phyloP scores from a whole-genome alignment of 2,329 filamentous ascomycete genomes.

The Cordyceps tenuipes region DNA sequence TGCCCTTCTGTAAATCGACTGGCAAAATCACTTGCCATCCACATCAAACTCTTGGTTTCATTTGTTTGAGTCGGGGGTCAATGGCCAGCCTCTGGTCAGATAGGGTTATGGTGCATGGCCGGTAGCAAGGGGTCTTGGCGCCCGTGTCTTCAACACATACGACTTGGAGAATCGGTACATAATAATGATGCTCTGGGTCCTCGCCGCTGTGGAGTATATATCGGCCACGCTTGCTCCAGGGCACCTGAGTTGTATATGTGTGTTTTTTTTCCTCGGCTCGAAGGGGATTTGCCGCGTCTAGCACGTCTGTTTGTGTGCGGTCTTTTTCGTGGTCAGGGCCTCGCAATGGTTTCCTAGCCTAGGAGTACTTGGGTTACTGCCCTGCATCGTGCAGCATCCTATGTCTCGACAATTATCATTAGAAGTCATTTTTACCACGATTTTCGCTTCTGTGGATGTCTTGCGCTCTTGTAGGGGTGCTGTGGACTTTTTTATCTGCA shows the following conservation, averaged over 20 bases:
- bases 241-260: slow-evolving; percentile 13
- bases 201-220: neutral
- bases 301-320: slow-evolving; percentile 7
- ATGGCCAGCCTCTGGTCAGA: slow-evolving; percentile 32
- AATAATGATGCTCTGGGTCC: slow-evolving; percentile 18
- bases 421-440: slow-evolving; percentile 10
- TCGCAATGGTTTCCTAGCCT: slow-evolving; percentile 10
- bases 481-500: neutral
- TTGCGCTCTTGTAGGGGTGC: neutral
- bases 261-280: slow-evolving; percentile 10
- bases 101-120: slow-evolving; percentile 23
- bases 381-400: slow-evolving; percentile 8
- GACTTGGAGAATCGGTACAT: slow-evolving; percentile 18
- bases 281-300: neutral
- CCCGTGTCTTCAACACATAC: slow-evolving; percentile 26
- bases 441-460: neutral
- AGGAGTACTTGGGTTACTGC: slow-evolving; percentile 9
- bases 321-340: slow-evolving; percentile 7
- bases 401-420: slow-evolving; percentile 9
- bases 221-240: neutral
- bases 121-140: slow-evolving; percentile 19
- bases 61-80: slow-evolving; percentile 33
- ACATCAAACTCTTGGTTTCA: slow-evolving; percentile 32
- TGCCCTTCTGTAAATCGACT: slow-evolving; percentile 47
- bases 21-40: slow-evolving; percentile 25